phyloP scores from a whole-genome alignment of 1,139 yeast genomes.

The Eremothecium coryli region DNA sequence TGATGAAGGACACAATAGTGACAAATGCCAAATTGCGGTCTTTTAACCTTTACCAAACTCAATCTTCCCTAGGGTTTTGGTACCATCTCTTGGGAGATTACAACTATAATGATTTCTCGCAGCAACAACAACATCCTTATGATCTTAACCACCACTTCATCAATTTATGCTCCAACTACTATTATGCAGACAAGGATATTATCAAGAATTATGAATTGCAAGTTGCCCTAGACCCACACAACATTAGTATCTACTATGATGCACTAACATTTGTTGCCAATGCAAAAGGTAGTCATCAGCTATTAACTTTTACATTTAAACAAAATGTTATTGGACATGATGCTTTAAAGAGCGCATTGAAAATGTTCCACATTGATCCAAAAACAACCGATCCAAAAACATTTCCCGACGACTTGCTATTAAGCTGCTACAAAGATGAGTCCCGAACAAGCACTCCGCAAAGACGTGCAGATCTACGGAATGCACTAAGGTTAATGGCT shows the following conservation, averaged over 20 bases:
- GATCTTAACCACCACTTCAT: slow-evolving; percentile 34
- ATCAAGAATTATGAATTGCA: slow-evolving; percentile 54
- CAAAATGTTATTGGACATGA: slow-evolving; percentile 56
- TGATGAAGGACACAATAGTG: slow-evolving; percentile 10
- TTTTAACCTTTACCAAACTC: slow-evolving; percentile 34
- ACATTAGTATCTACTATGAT: slow-evolving; percentile 60
- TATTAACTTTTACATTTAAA: slow-evolving; percentile 45
- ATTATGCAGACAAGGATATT: slow-evolving; percentile 54
- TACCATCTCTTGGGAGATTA: slow-evolving; percentile 38
- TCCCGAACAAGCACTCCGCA: slow-evolving; percentile 28
- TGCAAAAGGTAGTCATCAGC: slow-evolving; percentile 37
- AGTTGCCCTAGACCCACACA: slow-evolving; percentile 42
- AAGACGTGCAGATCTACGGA: slow-evolving; percentile 31
- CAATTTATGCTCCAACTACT: slow-evolving; percentile 49
- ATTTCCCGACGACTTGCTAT: slow-evolving; percentile 37
- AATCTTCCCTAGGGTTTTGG: slow-evolving; percentile 33
- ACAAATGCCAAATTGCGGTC: slow-evolving; percentile 19
- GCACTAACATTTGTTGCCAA: slow-evolving; percentile 45
- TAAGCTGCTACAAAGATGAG: slow-evolving; percentile 41
- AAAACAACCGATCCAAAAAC: slow-evolving; percentile 16
- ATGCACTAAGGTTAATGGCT: slow-evolving; percentile 38
- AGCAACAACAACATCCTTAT: slow-evolving; percentile 17
- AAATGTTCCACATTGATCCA: slow-evolving; percentile 42
- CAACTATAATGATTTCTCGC: slow-evolving; percentile 19
- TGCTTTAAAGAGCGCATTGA: slow-evolving; percentile 51